These are phyloP conservation scores for Solanum hybrid DNA, from an alignment of 305 asterid genomes.

Conservation along the genomic window DNA sequence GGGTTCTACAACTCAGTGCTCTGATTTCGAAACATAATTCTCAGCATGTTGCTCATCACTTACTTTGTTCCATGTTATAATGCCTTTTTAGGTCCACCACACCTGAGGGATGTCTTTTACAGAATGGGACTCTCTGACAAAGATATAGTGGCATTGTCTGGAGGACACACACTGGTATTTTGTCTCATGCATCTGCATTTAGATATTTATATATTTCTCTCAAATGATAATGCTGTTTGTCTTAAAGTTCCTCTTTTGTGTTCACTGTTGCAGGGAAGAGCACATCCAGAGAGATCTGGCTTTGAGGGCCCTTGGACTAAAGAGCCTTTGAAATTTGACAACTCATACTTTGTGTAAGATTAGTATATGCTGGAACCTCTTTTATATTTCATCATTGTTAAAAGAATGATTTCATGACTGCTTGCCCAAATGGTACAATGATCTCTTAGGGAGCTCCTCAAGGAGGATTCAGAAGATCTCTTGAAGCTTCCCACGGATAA, in stretches of 20 bases:
- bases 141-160: slow-evolving; percentile 85
- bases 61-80: background rate
- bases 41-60: background rate
- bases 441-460: slow-evolving; percentile 58
- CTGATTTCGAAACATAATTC: background rate
- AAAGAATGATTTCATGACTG: background rate
- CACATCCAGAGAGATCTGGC: slow-evolving; percentile 81
- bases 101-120: slow-evolving; percentile 59
- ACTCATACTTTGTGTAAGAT: slow-evolving; percentile 70
- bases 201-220: background rate
- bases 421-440: background rate
- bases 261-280: slow-evolving; percentile 49
- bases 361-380: background rate
- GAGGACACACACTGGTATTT: slow-evolving; percentile 87
- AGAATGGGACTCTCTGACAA: slow-evolving; percentile 81
- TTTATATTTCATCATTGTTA: background rate
- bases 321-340: slow-evolving; percentile 78
- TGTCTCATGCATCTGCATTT: background rate
- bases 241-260: background rate
- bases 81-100: slow-evolving; percentile 43
- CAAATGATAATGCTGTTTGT: background rate
- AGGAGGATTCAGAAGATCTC: slow-evolving; percentile 58
- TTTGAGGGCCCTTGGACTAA: slow-evolving; percentile 90
- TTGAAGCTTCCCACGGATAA: slow-evolving; percentile 74
- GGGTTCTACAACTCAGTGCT: background rate